phyloP scores from a whole-genome alignment of 1,284 basidiomycete genomes.

The Hypsizygus ulmarius region DNA sequence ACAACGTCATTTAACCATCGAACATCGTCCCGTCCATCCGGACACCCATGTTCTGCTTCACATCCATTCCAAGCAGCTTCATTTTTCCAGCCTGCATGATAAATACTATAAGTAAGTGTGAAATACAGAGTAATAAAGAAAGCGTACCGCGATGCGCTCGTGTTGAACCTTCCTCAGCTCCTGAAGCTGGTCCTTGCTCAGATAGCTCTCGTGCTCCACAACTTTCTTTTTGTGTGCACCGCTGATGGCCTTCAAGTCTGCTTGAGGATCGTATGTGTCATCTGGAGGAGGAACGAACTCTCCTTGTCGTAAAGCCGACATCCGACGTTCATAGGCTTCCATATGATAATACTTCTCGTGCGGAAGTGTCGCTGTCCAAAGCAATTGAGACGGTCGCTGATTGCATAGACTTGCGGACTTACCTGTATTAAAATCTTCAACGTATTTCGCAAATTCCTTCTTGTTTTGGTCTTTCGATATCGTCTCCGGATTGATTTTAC shows the following conservation, averaged over 20 bases:
- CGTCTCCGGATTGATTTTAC: conserved; percentile 84
- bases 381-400: conserved; percentile 3
- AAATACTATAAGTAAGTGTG: conserved; percentile 1
- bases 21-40: conserved; percentile 64
- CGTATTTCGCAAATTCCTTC: conserved; percentile 77
- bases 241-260: conserved; percentile 75
- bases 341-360: conserved; percentile 93
- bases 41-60: conserved; percentile 77
- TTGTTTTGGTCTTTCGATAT: conserved; percentile 79
- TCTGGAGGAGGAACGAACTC: conserved; percentile 69
- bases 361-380: conserved; percentile 71
- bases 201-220: conserved; percentile 66
- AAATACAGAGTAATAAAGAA: not conserved
- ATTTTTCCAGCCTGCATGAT: conserved; percentile 67
- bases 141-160: conserved; percentile 70
- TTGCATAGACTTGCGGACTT: conserved; percentile 17
- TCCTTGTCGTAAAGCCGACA: conserved; percentile 78
- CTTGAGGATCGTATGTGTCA: conserved; percentile 72
- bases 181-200: conserved; percentile 74
- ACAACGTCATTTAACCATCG: conserved; percentile 28
- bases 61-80: conserved; percentile 80
- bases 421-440: conserved; percentile 91
- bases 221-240: conserved; percentile 62
- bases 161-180: conserved; percentile 79
- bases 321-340: conserved; percentile 73